phyloP scores from a whole-genome alignment of 345 rosid species.

The Pugionium cornutum region DNA sequence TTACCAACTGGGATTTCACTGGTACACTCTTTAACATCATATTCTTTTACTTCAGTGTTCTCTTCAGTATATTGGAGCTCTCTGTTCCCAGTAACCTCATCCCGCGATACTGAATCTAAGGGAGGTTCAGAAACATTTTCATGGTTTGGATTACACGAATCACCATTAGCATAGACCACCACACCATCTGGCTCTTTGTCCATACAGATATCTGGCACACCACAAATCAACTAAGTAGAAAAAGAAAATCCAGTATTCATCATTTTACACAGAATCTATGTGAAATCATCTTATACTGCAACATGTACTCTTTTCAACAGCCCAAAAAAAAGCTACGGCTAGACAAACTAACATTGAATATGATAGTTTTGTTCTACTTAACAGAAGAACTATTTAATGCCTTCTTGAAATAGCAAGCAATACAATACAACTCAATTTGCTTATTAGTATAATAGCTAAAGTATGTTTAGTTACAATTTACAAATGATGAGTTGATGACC shows the following conservation, averaged over 20 bases:
- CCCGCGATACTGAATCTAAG: slow-evolving; percentile 47
- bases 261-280: too few relatives aligned
- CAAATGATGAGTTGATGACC: slow-evolving; percentile 27
- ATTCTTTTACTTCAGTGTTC: slow-evolving; percentile 65
- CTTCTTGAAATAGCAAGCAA: too few relatives aligned
- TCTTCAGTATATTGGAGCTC: slow-evolving; percentile 53
- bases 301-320: too few relatives aligned
- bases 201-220: slow-evolving; percentile 60
- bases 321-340: too few relatives aligned
- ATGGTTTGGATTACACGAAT: slow-evolving; percentile 46
- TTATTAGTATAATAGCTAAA: neutral
- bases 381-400: too few relatives aligned
- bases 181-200: slow-evolving; percentile 78
- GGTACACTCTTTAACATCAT: slow-evolving; percentile 83
- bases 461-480: slow-evolving; percentile 24
- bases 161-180: slow-evolving; percentile 52
- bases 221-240: too few relatives aligned
- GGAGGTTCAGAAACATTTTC: slow-evolving; percentile 47
- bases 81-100: slow-evolving; percentile 48
- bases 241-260: too few relatives aligned
- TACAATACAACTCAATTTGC: too few relatives aligned
- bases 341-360: too few relatives aligned
- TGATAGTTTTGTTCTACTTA: too few relatives aligned
- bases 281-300: too few relatives aligned
- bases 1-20: slow-evolving; percentile 51